A percentile compares a stretch with the other conserved stretches of the same genome.
Conservation (phyloP, 768 basidiomycete species). For the Vararia minispora region DNA sequence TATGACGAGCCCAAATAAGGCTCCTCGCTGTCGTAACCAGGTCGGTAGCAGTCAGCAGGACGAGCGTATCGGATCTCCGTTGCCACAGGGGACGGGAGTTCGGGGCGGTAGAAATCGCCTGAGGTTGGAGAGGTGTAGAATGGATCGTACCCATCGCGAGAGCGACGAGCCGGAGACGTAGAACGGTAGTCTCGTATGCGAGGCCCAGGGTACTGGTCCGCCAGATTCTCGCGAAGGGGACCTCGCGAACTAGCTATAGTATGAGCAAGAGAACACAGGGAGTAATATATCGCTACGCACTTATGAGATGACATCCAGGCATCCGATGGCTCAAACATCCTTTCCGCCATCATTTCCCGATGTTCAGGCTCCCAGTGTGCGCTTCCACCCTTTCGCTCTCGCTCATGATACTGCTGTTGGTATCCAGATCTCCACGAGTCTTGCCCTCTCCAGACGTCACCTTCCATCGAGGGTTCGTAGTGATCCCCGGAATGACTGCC, state of each 20-base stretch:
- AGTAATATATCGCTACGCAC: slow-evolving; percentile 21
- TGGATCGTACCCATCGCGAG: slow-evolving; percentile 44
- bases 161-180: slow-evolving; percentile 10
- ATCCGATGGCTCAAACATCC: slow-evolving; percentile 67
- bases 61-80: slow-evolving; percentile 25
- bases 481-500: slow-evolving; percentile 2
- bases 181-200: background rate
- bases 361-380: background rate
- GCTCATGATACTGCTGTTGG: too few relatives aligned
- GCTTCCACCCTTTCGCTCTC: too few relatives aligned
- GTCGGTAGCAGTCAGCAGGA: slow-evolving; percentile 39
- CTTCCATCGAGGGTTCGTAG: slow-evolving; percentile 1
- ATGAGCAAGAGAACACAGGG: slow-evolving; percentile 3
- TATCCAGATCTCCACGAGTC: too few relatives aligned
- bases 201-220: too few relatives aligned
- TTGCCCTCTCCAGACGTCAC: too few relatives aligned
- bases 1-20: slow-evolving; percentile 21
- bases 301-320: slow-evolving; percentile 52
- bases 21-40: slow-evolving; percentile 27
- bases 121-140: slow-evolving; percentile 22
- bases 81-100: too few relatives aligned
- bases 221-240: background rate
- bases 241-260: background rate
- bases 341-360: slow-evolving; percentile 30
- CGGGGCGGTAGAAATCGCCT: too few relatives aligned